Percentiles rank a stretch among this genome's conserved stretches.
These are phyloP conservation scores for Diaporthe batatas DNA, from an alignment of 2,329 filamentous ascomycete species.

Conservation along the genomic window DNA sequence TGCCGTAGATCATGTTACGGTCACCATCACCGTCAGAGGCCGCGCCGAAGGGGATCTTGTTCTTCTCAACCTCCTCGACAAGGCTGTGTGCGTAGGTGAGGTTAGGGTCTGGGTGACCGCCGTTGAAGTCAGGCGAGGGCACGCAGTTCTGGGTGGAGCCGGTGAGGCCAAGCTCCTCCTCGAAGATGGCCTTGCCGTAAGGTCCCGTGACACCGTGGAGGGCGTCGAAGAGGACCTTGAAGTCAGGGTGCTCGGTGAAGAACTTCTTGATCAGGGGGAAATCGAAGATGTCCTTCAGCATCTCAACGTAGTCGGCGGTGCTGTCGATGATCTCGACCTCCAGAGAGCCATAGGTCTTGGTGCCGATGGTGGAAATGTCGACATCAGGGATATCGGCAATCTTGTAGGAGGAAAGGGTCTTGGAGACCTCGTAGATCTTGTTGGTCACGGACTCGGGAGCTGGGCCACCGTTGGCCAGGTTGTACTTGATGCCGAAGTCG, in stretches of 20 bases:
- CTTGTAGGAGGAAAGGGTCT: slow-evolving; percentile 92
- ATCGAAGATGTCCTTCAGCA: slow-evolving; percentile 99
- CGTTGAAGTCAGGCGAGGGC: slow-evolving; percentile 94
- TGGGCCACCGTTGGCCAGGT: slow-evolving; percentile 94
- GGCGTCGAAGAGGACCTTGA: slow-evolving; percentile 97
- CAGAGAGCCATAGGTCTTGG: slow-evolving; percentile 84
- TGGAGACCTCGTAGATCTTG: slow-evolving; percentile 95
- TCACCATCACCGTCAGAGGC: slow-evolving; percentile 98
- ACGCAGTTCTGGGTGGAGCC: slow-evolving; percentile 87
- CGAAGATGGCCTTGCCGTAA: slow-evolving; percentile 95
- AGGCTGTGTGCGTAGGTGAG: slow-evolving; percentile 96
- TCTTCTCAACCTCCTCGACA: slow-evolving; percentile 92
- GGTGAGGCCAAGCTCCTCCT: slow-evolving; percentile 88
- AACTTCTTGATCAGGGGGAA: slow-evolving; percentile 96
- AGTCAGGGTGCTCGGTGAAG: slow-evolving; percentile 87
- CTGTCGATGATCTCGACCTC: slow-evolving; percentile 98
- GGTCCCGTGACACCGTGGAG: slow-evolving; percentile 95
- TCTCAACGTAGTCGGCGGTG: slow-evolving; percentile 89
- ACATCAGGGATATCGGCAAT: slow-evolving; percentile 88
- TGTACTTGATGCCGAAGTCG: slow-evolving; percentile 99
- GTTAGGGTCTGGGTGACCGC: slow-evolving; percentile 97
- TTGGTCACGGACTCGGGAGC: slow-evolving; percentile 97
- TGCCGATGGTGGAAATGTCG: slow-evolving; percentile 86
- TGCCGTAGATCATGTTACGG: slow-evolving; percentile 99
- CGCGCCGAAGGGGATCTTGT: slow-evolving; percentile 93